phyloP scores from a whole-genome alignment of 805 yeast species.

The Suhomyces prunicola region DNA sequence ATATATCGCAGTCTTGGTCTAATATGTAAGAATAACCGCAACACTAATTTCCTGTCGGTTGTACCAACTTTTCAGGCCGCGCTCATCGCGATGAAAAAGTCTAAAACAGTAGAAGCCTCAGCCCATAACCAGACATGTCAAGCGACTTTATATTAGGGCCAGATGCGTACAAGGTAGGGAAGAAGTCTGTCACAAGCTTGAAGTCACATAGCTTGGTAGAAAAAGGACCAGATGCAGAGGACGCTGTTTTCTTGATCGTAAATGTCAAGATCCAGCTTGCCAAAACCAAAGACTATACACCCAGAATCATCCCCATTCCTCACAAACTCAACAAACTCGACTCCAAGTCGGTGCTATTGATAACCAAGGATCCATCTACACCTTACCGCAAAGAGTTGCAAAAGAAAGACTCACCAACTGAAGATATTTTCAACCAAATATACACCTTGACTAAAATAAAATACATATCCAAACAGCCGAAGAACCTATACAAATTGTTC shows the following conservation, averaged over 20 bases:
- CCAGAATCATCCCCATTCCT: slow-evolving; percentile 58
- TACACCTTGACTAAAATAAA: slow-evolving; percentile 57
- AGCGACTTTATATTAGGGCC: slow-evolving; percentile 14
- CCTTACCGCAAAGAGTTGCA: slow-evolving; percentile 50
- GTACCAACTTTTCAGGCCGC: background rate
- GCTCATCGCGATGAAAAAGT: background rate
- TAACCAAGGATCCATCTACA: slow-evolving; percentile 72
- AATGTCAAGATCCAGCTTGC: slow-evolving; percentile 47
- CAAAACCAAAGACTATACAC: slow-evolving; percentile 46
- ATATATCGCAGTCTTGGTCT: background rate
- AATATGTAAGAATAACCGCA: background rate
- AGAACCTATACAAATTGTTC: slow-evolving; percentile 45
- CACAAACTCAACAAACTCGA: slow-evolving; percentile 48
- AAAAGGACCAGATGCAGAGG: slow-evolving; percentile 20
- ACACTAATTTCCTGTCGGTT: background rate
- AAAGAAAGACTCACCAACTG: slow-evolving; percentile 50
- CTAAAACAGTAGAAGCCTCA: background rate
- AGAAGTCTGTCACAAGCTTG: slow-evolving; percentile 14
- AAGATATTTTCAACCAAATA: slow-evolving; percentile 59
- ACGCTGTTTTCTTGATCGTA: slow-evolving; percentile 41
- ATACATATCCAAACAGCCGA: slow-evolving; percentile 41
- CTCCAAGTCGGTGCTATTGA: slow-evolving; percentile 51
- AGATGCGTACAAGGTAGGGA: slow-evolving; percentile 11
- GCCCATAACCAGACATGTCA: slow-evolving; percentile 3
- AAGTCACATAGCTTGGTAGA: slow-evolving; percentile 13